These are phyloP conservation scores for Bryoglossum gracile DNA, from an alignment of 495 filamentous ascomycete genomes.

Conservation along the genomic window DNA sequence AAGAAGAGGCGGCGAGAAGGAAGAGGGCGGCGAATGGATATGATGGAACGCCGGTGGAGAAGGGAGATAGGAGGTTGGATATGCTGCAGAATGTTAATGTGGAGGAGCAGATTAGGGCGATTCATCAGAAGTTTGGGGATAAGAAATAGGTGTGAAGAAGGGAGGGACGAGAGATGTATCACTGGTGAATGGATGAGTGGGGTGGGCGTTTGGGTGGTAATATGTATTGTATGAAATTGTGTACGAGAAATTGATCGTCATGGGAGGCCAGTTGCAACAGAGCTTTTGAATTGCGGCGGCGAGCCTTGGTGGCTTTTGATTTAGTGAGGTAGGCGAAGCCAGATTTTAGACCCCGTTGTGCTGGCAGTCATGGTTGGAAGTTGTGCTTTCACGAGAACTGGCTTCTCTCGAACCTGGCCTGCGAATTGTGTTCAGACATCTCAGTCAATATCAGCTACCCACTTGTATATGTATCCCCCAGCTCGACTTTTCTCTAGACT, in stretches of 20 bases:
- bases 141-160: conserved; percentile 11
- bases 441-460: too few relatives aligned
- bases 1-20: conserved; percentile 68
- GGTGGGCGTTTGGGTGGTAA: not conserved
- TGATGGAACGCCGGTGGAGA: conserved; percentile 56
- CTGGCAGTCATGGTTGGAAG: too few relatives aligned
- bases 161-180: not conserved
- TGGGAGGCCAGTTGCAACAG: not conserved
- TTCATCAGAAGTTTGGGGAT: conserved; percentile 55
- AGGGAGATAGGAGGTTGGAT: conserved; percentile 43
- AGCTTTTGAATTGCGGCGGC: too few relatives aligned
- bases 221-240: not conserved
- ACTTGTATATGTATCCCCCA: too few relatives aligned
- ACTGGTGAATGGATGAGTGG: not conserved
- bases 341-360: too few relatives aligned
- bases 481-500: too few relatives aligned
- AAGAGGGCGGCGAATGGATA: conserved; percentile 63
- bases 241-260: not conserved
- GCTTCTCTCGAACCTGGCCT: too few relatives aligned
- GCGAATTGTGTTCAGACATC: too few relatives aligned
- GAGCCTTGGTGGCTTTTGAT: not conserved
- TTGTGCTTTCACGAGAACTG: too few relatives aligned
- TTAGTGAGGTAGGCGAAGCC: too few relatives aligned
- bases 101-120: conserved; percentile 63
- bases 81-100: conserved; percentile 58